Percentiles rank a stretch among this genome's conserved stretches.
Evolutionary conservation across 2,329 filamentous ascomycete species (phyloP).

Genomic region (Cadophora gregata): DNA sequence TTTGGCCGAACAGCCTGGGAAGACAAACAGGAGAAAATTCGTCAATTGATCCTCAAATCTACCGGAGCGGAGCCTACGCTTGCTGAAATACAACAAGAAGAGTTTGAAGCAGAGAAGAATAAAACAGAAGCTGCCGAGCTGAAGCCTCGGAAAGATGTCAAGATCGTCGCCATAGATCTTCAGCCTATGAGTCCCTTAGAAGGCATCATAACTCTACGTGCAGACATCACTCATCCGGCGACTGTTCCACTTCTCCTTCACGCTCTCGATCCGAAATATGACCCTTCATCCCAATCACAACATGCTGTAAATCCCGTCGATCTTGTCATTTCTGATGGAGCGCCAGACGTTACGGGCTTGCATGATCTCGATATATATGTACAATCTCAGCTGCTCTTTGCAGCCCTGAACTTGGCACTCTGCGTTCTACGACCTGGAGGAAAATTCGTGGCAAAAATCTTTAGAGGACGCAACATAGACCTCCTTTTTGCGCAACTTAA

Average conservation of each 20-base stretch:
- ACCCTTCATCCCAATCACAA: slow-evolving; percentile 53
- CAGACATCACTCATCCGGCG: slow-evolving; percentile 96
- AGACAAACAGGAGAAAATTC: slow-evolving; percentile 74
- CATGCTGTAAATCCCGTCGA: slow-evolving; percentile 81
- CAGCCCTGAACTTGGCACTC: slow-evolving; percentile 89
- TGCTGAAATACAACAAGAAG: slow-evolving; percentile 21
- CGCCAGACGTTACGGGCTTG: slow-evolving; percentile 93
- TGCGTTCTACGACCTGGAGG: slow-evolving; percentile 92
- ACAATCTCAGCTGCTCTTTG: slow-evolving; percentile 92
- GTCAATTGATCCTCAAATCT: slow-evolving; percentile 61
- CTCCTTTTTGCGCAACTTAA: slow-evolving; percentile 92
- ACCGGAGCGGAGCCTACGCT: slow-evolving; percentile 33
- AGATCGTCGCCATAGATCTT: slow-evolving; percentile 94
- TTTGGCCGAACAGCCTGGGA: slow-evolving; percentile 89
- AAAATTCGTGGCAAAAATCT: slow-evolving; percentile 98
- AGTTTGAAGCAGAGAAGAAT: slow-evolving; percentile 43
- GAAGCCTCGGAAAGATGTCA: slow-evolving; percentile 71
- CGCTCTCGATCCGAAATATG: slow-evolving; percentile 78
- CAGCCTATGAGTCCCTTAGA: slow-evolving; percentile 95
- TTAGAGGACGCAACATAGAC: slow-evolving; percentile 93
- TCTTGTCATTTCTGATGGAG: slow-evolving; percentile 92
- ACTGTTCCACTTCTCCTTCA: slow-evolving; percentile 88
- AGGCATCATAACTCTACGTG: slow-evolving; percentile 89
- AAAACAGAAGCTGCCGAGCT: slow-evolving; percentile 37
- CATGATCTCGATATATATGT: slow-evolving; percentile 99